These are phyloP conservation scores for Huntiella abstrusa DNA, from an alignment of 2,329 filamentous ascomycete species.

Conservation along the genomic window DNA sequence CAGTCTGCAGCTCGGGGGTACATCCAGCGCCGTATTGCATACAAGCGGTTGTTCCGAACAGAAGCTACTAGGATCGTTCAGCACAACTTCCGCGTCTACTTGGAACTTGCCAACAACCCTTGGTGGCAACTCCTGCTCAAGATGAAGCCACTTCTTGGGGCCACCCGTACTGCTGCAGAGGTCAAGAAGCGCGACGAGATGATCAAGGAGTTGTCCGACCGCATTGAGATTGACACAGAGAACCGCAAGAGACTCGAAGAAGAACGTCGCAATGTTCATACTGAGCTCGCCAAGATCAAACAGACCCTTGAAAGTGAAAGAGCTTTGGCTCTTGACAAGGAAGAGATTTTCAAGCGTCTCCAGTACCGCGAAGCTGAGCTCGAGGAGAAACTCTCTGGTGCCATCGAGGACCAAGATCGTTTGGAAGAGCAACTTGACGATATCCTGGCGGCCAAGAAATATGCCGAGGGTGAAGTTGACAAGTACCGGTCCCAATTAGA, in stretches of 20 bases:
- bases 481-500: slow-evolving; percentile 66
- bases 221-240: slow-evolving; percentile 57
- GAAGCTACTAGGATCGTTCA: slow-evolving; percentile 93
- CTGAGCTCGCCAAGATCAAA: slow-evolving; percentile 75
- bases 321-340: slow-evolving; percentile 89
- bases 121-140: slow-evolving; percentile 95
- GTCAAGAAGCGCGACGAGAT: slow-evolving; percentile 90
- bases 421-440: slow-evolving; percentile 87
- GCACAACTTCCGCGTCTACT: slow-evolving; percentile 79
- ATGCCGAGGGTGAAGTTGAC: slow-evolving; percentile 68
- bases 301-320: slow-evolving; percentile 91
- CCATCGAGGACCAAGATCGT: slow-evolving; percentile 82
- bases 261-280: slow-evolving; percentile 68
- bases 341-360: slow-evolving; percentile 95
- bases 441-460: slow-evolving; percentile 74
- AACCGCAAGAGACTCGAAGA: slow-evolving; percentile 73
- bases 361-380: slow-evolving; percentile 83
- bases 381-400: slow-evolving; percentile 78
- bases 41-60: slow-evolving; percentile 84
- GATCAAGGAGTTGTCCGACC: slow-evolving; percentile 71
- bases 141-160: slow-evolving; percentile 88
- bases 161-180: slow-evolving; percentile 77
- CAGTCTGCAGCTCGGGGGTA: slow-evolving; percentile 86
- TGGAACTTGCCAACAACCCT: slow-evolving; percentile 74
- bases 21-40: slow-evolving; percentile 66